phyloP scores from a whole-genome alignment of 257 asterid species.

The Plantago elongata region DNA sequence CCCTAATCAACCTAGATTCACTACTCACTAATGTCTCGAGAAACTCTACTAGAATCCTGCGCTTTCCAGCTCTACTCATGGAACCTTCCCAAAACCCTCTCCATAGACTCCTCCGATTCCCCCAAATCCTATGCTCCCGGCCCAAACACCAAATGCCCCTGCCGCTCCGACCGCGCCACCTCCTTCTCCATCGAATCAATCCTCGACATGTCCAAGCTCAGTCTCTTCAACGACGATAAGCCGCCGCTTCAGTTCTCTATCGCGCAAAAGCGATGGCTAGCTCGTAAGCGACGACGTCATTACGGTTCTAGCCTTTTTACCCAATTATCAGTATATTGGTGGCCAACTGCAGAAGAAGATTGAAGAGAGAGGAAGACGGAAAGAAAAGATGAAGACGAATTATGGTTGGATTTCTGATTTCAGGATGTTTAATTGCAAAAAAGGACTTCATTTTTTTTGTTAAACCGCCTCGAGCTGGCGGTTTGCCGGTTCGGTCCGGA shows the following conservation, averaged over 20 bases:
- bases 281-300: conserved; percentile 72
- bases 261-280: conserved; percentile 53
- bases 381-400: too few species aligned
- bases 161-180: conserved; percentile 73
- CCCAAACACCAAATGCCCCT: conserved; percentile 67
- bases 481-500: too few species aligned
- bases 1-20: too few species aligned
- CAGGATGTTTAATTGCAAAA: too few species aligned
- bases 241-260: conserved; percentile 30
- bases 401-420: too few species aligned
- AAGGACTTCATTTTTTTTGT: too few species aligned
- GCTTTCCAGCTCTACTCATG: conserved; percentile 46
- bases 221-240: conserved; percentile 69
- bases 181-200: conserved; percentile 63
- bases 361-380: too few species aligned
- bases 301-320: conserved; percentile 84
- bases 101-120: conserved; percentile 51
- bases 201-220: conserved; percentile 79
- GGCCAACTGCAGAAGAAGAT: too few species aligned
- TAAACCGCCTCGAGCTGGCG: too few species aligned
- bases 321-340: too few species aligned
- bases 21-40: too few species aligned
- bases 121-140: conserved; percentile 37
- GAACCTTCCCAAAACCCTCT: conserved; percentile 40
- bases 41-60: conserved; percentile 52